phyloP scores from a whole-genome alignment of 1,284 basidiomycete species.

The Stereum hirsutum region DNA sequence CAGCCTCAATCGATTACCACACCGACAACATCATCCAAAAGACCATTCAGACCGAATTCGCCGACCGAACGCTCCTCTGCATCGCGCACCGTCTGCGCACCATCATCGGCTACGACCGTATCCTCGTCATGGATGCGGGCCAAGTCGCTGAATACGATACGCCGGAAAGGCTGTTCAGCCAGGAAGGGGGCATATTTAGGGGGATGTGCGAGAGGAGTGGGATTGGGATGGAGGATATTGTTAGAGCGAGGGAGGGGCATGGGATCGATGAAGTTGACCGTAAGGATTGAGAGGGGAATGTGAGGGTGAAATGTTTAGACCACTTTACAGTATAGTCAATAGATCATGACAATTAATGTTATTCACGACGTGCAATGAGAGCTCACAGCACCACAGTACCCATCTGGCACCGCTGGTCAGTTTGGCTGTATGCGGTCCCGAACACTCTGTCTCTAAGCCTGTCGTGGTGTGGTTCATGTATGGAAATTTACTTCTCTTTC shows the following conservation, averaged over 20 bases:
- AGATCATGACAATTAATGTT: too few species aligned
- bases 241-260: slow-evolving; percentile 12
- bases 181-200: slow-evolving; percentile 47
- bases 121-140: slow-evolving; percentile 67
- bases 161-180: slow-evolving; percentile 49
- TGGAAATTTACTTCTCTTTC: too few species aligned
- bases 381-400: too few species aligned
- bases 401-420: too few species aligned
- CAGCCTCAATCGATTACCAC: slow-evolving; percentile 76
- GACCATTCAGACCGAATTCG: slow-evolving; percentile 78
- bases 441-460: too few species aligned
- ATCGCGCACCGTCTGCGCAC: slow-evolving; percentile 75
- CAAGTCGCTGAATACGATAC: slow-evolving; percentile 67
- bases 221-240: slow-evolving; percentile 44
- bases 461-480: too few species aligned
- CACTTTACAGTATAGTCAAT: too few species aligned
- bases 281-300: too few species aligned
- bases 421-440: too few species aligned
- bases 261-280: too few species aligned
- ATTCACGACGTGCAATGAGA: too few species aligned
- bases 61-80: slow-evolving; percentile 70
- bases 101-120: slow-evolving; percentile 74
- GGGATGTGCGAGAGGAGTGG: slow-evolving; percentile 58
- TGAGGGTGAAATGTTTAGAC: too few species aligned
- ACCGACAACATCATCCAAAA: slow-evolving; percentile 81